Base-by-base conservation (phyloP, 257 asterid genomes). In the Solanum tarapatanum region DNA sequence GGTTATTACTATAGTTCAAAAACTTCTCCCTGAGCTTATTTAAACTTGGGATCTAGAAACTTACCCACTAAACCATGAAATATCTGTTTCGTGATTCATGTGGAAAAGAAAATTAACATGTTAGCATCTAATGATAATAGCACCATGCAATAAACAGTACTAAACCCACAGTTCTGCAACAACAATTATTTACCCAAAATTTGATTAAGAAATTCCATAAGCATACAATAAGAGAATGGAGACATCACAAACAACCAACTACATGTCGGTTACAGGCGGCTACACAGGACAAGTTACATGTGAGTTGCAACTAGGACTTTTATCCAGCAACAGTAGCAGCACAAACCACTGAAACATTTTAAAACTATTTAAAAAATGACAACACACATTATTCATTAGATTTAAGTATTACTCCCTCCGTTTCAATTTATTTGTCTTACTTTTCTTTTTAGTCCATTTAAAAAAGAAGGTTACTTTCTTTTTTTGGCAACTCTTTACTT, bases 11-110 rank as follows among this genome's bases (percentile, higher is more conserved):
- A 35, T 4, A 70, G 45, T 30, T 48, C 2, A 17, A 41, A 86
- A 11, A 30, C 43, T 66, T 85, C 83, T 85, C 32, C 37, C 19
- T 24, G 37, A 45, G 64, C 37, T 79, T 41, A 43, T 16, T 79
- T 3, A 13, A 7, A 33, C 23, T 79, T 72, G 68, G 33, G 80
- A 58, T 39, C 51, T 7, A 14, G 30, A 48, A 60, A 51, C 94
- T 87, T 62, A 92, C 94, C 92, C 41, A 90, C 89, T 83, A 92
- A 87, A 84, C 94, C 92, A 85, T 92, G 94, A 92, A 92, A 75
- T 39, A 92, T 90, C 92, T 92, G 92, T 87, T 74, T 88, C 88
- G 32, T 12, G 23, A 24, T 82, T 73, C 62, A 76, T 82, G 26
- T 5, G 17, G 60, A 45, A 82, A 0, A 82, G 19, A 28, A 76